Evolutionary conservation across 1,284 basidiomycete genomes (phyloP).

Genomic region (Violaceomyces palustris): DNA sequence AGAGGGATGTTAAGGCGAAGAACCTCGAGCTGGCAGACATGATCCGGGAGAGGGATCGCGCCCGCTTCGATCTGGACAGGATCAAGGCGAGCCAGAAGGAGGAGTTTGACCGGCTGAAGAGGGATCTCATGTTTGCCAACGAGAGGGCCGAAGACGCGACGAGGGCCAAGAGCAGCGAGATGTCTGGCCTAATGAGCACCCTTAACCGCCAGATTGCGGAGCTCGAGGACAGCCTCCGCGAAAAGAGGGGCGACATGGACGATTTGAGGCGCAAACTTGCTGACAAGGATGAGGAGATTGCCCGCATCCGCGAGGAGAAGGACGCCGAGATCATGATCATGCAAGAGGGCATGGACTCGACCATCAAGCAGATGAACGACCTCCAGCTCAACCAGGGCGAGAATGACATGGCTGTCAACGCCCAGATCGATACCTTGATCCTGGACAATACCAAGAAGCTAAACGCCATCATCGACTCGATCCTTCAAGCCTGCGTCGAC

Average conservation of each 20-base stretch:
- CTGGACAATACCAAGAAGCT: constrained; percentile 96
- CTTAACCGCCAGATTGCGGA: constrained; percentile 95
- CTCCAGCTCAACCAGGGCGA: constrained; percentile 80
- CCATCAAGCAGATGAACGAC: constrained; percentile 82
- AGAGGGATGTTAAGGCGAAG: constrained; percentile 94
- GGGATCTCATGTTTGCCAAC: constrained; percentile 94
- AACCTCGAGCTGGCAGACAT: constrained; percentile 97
- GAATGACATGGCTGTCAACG: constrained; percentile 81
- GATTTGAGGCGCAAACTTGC: constrained; percentile 77
- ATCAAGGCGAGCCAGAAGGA: constrained; percentile 88
- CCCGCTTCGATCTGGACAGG: constrained; percentile 92
- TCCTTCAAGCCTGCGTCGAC: constrained; percentile 86
- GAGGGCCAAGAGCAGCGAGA: constrained; percentile 85
- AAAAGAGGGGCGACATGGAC: constrained; percentile 66
- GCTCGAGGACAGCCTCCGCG: constrained; percentile 85
- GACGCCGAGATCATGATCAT: constrained; percentile 92
- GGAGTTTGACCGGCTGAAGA: constrained; percentile 83
- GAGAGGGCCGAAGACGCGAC: constrained; percentile 92
- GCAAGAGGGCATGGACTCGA: constrained; percentile 92
- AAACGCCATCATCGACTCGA: constrained; percentile 97
- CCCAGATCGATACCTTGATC: constrained; percentile 93
- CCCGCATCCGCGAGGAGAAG: constrained; percentile 84
- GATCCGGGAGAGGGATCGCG: constrained; percentile 94
- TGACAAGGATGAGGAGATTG: constrained; percentile 68
- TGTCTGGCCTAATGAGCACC: constrained; percentile 78